Base-by-base conservation (phyloP, 495 filamentous ascomycete genomes). In the Neurospora sp. region DNA sequence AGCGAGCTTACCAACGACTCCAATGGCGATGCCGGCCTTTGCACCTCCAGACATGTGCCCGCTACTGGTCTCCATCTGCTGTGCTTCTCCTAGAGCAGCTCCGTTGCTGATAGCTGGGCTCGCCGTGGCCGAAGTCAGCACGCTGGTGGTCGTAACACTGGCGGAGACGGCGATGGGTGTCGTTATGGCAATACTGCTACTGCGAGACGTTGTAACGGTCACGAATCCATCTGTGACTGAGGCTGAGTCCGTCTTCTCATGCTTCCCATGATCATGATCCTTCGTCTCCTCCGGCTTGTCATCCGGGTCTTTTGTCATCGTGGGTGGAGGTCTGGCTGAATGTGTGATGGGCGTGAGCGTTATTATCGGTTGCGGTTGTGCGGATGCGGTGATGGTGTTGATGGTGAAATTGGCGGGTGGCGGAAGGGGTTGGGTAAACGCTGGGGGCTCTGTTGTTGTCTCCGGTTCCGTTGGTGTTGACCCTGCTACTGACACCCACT, bases 11-110 rank as follows among this genome's bases (percentile, higher is more conserved):
- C 75, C 75, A 38, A 73, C 53, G 2, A 68, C 61, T 31, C 75
- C 75, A 8, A 76, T 31, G 20, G 75, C 73, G 16, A 76, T 76
- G 22, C 75, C 75, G 20, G 75, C 75, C 40, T 75, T 75, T 16
- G 73, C 73, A 7, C 75, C 74, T 17, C 14, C 53, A 16, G 53
- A 65, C 53, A 65, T 65, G 14, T 65, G 22, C 27, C 53, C 53
- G 53, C 14, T 27, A 35, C 22, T 27, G 31, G 53, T 14, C 14
- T 16, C 27, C 6, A 17, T 35, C 53, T 65, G 12, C 7, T 65
- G 53, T 31, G 27, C 27, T 17, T 8, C 53, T 65, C 3, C 12
- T 17, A 65, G 27, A 17, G 53, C 27, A 65, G 53, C 53, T 65
- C 53, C 53, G 14, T 35, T 65, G 14, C 4, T 65, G 12, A 35